Conservation (phyloP, 257 asterid species). For the Solanum bulbocastanum region DNA sequence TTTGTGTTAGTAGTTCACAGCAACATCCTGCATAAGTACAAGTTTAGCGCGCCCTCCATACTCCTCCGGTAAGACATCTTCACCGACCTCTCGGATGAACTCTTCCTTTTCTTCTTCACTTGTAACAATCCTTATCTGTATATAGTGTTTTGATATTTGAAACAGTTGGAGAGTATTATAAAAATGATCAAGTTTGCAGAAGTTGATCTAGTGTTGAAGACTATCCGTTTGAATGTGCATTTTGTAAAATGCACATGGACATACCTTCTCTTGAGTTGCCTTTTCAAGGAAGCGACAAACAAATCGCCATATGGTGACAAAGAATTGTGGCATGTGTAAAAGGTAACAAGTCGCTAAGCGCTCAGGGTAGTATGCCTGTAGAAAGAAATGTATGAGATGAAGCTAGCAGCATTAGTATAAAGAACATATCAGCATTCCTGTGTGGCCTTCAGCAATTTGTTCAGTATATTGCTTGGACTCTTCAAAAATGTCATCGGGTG, state of each 20-base stretch:
- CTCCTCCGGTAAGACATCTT: conserved; percentile 61
- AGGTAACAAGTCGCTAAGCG: conserved; percentile 56
- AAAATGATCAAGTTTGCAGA: background rate
- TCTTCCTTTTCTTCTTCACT: conserved; percentile 47
- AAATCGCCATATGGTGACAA: conserved; percentile 57
- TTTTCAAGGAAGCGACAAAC: conserved; percentile 61
- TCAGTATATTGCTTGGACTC: background rate
- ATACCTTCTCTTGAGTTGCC: conserved; percentile 60
- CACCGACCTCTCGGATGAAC: conserved; percentile 36
- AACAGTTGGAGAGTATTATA: background rate
- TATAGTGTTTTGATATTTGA: background rate
- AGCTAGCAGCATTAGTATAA: background rate
- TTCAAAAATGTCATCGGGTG: background rate
- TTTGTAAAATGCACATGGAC: background rate
- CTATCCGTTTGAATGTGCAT: background rate
- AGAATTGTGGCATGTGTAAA: conserved; percentile 63
- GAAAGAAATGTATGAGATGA: background rate
- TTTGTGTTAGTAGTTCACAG: conserved; percentile 6
- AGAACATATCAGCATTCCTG: background rate
- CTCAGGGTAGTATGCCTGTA: conserved; percentile 68
- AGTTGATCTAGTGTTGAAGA: background rate
- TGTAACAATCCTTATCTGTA: conserved; percentile 45
- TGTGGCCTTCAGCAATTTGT: background rate
- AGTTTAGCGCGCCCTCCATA: conserved; percentile 59
- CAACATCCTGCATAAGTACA: conserved; percentile 43